A percentile compares a stretch with the other conserved stretches of the same genome.
phyloP scores from a whole-genome alignment of 2,329 filamentous ascomycete species.

The Hypoxylon sp. region DNA sequence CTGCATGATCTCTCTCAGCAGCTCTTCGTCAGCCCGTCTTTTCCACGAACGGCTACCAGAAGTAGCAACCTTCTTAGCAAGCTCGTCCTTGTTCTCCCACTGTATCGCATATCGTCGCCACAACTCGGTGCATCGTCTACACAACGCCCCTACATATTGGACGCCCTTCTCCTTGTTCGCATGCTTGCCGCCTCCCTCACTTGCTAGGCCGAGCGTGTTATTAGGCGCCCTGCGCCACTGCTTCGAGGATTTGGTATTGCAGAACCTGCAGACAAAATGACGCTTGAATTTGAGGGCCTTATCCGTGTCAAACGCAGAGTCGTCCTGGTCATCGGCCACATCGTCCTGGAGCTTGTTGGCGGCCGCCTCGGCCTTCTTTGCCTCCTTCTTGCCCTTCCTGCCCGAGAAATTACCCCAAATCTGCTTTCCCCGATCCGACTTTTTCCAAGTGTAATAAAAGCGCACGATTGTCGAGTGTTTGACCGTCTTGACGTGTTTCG shows the following conservation, averaged over 20 bases:
- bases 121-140: conserved; percentile 86
- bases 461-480: conserved; percentile 83
- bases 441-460: conserved; percentile 99
- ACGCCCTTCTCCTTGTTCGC: conserved; percentile 84
- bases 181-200: conserved; percentile 69
- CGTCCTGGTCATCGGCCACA: conserved; percentile 89
- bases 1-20: conserved; percentile 75
- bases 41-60: conserved; percentile 85
- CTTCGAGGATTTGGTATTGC: conserved; percentile 77
- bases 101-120: conserved; percentile 97
- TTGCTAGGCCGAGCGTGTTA: conserved; percentile 73
- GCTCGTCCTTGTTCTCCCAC: conserved; percentile 92
- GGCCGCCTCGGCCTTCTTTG: conserved; percentile 74
- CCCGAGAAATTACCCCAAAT: conserved; percentile 91
- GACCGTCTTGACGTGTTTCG: conserved; percentile 84
- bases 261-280: conserved; percentile 94
- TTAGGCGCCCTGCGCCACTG: conserved; percentile 93
- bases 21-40: conserved; percentile 88
- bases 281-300: conserved; percentile 84
- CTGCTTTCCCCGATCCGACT: conserved; percentile 81
- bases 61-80: conserved; percentile 84
- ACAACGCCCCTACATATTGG: conserved; percentile 82
- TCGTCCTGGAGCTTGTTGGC: conserved; percentile 85
- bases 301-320: conserved; percentile 92
- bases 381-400: conserved; percentile 89